Conservation (phyloP, 1,139 yeast genomes). For the Yamadazyma atlantica region DNA sequence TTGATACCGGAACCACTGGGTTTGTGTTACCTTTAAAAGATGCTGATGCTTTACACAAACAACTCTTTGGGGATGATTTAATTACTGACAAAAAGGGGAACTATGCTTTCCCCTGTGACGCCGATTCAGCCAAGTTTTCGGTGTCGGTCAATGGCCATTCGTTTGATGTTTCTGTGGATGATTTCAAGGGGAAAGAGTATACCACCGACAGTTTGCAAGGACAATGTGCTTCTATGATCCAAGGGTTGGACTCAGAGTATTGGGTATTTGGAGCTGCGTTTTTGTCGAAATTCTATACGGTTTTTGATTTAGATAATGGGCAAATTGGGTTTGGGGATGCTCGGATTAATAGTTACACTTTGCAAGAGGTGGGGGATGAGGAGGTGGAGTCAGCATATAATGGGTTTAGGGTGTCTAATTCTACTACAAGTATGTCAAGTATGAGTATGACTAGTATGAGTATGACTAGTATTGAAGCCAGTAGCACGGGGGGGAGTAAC, state of each 20-base stretch:
- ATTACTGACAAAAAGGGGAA: slow-evolving; percentile 56
- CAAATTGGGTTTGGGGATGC: slow-evolving; percentile 46
- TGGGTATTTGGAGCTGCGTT: slow-evolving; percentile 66
- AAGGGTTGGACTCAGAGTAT: slow-evolving; percentile 42
- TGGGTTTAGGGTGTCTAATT: background rate
- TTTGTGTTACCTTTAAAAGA: slow-evolving; percentile 57
- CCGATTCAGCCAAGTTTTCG: slow-evolving; percentile 30
- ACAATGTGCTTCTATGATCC: slow-evolving; percentile 66
- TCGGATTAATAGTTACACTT: slow-evolving; percentile 6
- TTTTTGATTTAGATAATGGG: slow-evolving; percentile 53
- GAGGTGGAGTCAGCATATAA: background rate
- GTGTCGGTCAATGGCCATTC: slow-evolving; percentile 42
- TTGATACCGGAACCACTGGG: slow-evolving; percentile 71
- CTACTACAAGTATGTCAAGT: background rate
- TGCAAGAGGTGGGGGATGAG: background rate
- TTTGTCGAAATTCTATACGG: slow-evolving; percentile 55
- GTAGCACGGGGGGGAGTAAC: no score
- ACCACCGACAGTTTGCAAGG: slow-evolving; percentile 37
- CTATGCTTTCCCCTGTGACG: slow-evolving; percentile 60
- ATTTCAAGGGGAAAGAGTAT: slow-evolving; percentile 51
- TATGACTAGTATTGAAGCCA: no score
- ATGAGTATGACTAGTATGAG: background rate
- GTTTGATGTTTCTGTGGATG: slow-evolving; percentile 45
- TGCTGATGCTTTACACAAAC: slow-evolving; percentile 50
- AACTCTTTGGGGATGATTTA: slow-evolving; percentile 42